These are phyloP conservation scores for Euphorbia schlechtendalii DNA, from an alignment of 441 rosid species.

Conservation along the genomic window DNA sequence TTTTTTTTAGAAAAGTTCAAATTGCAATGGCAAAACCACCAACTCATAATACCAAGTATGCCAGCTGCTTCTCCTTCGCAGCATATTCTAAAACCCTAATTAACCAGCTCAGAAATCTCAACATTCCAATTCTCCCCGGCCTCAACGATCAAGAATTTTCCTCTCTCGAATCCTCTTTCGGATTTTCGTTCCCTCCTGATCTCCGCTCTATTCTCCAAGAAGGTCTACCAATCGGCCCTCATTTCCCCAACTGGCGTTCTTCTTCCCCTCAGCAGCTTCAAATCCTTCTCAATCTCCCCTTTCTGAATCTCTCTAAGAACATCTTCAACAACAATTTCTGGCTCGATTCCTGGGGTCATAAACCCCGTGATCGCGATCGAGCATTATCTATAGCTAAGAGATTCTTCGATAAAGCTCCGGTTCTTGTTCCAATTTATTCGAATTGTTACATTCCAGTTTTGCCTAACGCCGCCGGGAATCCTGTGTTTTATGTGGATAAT, in stretches of 20 bases:
- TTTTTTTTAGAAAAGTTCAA: not conserved
- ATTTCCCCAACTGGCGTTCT: slow-evolving; percentile 76
- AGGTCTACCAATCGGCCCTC: slow-evolving; percentile 65
- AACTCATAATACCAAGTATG: slow-evolving; percentile 24
- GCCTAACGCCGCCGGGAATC: slow-evolving; percentile 59
- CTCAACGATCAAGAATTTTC: slow-evolving; percentile 56
- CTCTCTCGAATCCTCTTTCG: slow-evolving; percentile 43
- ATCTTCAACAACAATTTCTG: slow-evolving; percentile 44
- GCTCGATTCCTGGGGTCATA: slow-evolving; percentile 63
- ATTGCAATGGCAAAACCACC: slow-evolving; percentile 21
- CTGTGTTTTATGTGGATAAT: slow-evolving; percentile 58
- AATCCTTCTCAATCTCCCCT: slow-evolving; percentile 42
- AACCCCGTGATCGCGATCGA: slow-evolving; percentile 26
- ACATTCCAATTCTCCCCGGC: slow-evolving; percentile 50
- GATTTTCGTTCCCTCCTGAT: slow-evolving; percentile 75
- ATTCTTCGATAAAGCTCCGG: slow-evolving; percentile 36
- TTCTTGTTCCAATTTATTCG: slow-evolving; percentile 54
- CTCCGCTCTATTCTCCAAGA: slow-evolving; percentile 72
- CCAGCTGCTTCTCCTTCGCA: slow-evolving; percentile 49
- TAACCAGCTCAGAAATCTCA: slow-evolving; percentile 40
- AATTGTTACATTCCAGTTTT: slow-evolving; percentile 57
- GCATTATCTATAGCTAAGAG: slow-evolving; percentile 27
- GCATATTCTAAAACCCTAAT: slow-evolving; percentile 58
- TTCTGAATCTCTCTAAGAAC: slow-evolving; percentile 37
- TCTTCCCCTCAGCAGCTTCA: slow-evolving; percentile 56